A percentile compares a stretch with the other conserved stretches of the same genome.
These are phyloP conservation scores for Coemansia sp. DNA, from an alignment of 192 early-diverging fungal species.

Conservation along the genomic window DNA sequence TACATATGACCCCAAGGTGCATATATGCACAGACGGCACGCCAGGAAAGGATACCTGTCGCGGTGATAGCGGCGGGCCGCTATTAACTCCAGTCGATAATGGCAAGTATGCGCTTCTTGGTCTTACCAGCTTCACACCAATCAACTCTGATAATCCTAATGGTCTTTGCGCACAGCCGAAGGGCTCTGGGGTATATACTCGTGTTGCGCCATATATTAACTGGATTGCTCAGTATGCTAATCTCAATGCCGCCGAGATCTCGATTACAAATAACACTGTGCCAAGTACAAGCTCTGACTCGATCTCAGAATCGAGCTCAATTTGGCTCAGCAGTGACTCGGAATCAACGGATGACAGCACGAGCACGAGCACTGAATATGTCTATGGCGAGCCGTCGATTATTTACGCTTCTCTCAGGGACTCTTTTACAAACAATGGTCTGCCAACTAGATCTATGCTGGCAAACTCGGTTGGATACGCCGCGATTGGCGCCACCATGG, in stretches of 20 bases:
- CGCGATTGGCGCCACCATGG: background rate
- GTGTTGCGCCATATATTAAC: constrained; percentile 22
- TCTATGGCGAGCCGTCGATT: background rate
- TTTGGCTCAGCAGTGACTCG: background rate
- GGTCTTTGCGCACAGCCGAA: constrained; percentile 36
- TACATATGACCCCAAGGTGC: constrained; percentile 9
- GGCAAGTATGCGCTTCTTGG: constrained; percentile 16
- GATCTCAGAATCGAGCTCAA: background rate
- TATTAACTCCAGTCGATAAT: constrained; percentile 13
- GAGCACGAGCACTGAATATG: background rate
- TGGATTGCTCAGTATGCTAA: constrained; percentile 32
- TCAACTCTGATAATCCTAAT: constrained; percentile 20
- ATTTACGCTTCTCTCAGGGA: background rate
- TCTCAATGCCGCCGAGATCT: constrained; percentile 17
- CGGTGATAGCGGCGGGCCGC: constrained; percentile 54
- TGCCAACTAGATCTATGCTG: background rate
- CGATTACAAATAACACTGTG: background rate
- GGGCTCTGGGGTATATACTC: constrained; percentile 35
- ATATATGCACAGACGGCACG: constrained; percentile 44
- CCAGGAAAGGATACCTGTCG: constrained; percentile 48
- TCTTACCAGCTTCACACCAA: constrained; percentile 35
- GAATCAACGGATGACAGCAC: background rate
- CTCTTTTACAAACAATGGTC: background rate
- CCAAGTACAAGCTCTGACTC: background rate
- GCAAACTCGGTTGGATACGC: background rate